These are phyloP conservation scores for Ceratocystis variospora DNA, from an alignment of 2,329 filamentous ascomycete species.

Conservation along the genomic window DNA sequence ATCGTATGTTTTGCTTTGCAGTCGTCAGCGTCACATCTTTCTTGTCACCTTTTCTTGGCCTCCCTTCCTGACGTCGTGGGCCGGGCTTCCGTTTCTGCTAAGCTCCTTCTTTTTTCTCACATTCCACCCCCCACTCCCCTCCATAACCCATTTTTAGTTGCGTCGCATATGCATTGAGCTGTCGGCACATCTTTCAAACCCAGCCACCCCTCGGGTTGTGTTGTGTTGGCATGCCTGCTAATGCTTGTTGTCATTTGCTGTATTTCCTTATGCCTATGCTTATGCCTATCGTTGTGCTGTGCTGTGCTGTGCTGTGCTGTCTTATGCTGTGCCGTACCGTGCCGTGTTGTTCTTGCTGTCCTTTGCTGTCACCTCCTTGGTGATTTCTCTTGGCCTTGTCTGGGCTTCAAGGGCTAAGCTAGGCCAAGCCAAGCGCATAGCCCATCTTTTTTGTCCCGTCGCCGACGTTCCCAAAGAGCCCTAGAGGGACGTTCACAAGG, in stretches of 20 bases:
- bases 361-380: not conserved
- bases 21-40: not conserved
- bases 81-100: not conserved
- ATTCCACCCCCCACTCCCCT: not conserved
- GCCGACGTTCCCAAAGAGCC: no score
- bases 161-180: slow-evolving; percentile 1
- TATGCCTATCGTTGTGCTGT: not conserved
- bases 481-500: no score
- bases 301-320: not conserved
- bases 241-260: not conserved
- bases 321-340: not conserved
- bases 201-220: not conserved
- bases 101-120: not conserved
- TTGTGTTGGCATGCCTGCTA: not conserved
- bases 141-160: slow-evolving; percentile 1
- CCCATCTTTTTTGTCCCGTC: no score
- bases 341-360: not conserved
- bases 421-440: no score
- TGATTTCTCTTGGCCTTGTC: not conserved
- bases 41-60: slow-evolving; percentile 3
- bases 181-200: not conserved
- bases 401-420: no score
- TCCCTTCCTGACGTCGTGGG: not conserved
- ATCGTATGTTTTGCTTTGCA: not conserved
- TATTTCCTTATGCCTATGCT: not conserved